These are phyloP conservation scores for Tympanopsis confertula DNA, from an alignment of 2,329 filamentous ascomycete species.

Conservation along the genomic window DNA sequence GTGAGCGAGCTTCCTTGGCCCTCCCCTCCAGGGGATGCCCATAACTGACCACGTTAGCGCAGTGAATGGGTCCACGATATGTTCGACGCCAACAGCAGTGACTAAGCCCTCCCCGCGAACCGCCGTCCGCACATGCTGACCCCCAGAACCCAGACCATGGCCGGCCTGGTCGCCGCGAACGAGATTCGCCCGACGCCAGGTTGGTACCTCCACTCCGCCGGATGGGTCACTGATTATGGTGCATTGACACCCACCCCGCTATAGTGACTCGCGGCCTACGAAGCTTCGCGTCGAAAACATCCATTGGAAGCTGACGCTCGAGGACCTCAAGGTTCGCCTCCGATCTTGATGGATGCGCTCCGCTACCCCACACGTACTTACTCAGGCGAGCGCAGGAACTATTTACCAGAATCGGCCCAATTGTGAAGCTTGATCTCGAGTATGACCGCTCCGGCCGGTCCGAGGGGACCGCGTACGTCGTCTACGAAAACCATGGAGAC, in stretches of 20 bases:
- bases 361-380: constrained; percentile 12
- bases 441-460: constrained; percentile 86
- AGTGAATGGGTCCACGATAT: constrained; percentile 93
- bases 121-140: constrained; percentile 4
- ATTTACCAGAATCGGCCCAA: constrained; percentile 65
- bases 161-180: neutral
- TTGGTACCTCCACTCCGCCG: constrained; percentile 4
- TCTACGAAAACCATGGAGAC: constrained; percentile 60
- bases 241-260: constrained; percentile 3
- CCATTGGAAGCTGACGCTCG: constrained; percentile 81
- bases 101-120: constrained; percentile 19
- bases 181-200: neutral
- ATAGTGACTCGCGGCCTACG: constrained; percentile 42
- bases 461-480: constrained; percentile 73
- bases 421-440: constrained; percentile 56
- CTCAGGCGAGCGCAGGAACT: constrained; percentile 47
- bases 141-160: constrained; percentile 9
- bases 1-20: constrained; percentile 29
- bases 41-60: constrained; percentile 11
- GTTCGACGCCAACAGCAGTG: constrained; percentile 62
- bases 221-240: constrained; percentile 1
- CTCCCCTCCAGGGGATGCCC: constrained; percentile 1
- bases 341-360: neutral
- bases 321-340: constrained; percentile 61
- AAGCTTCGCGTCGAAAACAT: constrained; percentile 80